phyloP scores from a whole-genome alignment of 1,139 yeast species.

The Blastobotrys buckinghamii region DNA sequence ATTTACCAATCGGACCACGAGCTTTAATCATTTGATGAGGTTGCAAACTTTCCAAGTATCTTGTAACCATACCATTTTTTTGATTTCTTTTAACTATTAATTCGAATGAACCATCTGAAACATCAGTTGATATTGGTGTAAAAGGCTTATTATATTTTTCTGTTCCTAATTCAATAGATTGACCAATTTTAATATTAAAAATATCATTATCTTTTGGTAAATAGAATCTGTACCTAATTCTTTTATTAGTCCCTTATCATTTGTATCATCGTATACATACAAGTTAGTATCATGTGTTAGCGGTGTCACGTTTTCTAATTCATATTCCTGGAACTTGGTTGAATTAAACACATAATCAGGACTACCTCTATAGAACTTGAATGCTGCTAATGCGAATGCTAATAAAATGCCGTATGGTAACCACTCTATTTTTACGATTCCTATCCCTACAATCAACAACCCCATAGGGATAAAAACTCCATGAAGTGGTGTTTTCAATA shows the following conservation, averaged over 20 bases:
- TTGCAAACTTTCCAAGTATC: conserved; percentile 57
- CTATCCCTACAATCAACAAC: conserved; percentile 29
- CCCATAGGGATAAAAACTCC: conserved; percentile 33
- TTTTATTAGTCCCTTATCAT: too few species aligned
- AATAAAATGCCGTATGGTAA: conserved; percentile 23
- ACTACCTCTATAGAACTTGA: conserved; percentile 30
- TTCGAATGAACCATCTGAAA: conserved; percentile 38
- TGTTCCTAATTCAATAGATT: conserved; percentile 53
- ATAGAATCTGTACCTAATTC: conserved; percentile 4
- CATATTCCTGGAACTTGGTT: conserved; percentile 66
- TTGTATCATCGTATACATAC: conserved; percentile 27
- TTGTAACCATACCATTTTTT: conserved; percentile 72
- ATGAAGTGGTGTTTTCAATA: conserved; percentile 26
- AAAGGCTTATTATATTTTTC: conserved; percentile 81
- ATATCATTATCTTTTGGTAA: conserved; percentile 6
- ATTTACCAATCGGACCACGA: conserved; percentile 89
- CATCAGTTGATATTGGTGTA: conserved; percentile 78
- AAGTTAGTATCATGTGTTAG: conserved; percentile 75
- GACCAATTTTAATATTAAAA: conserved; percentile 82
- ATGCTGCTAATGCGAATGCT: conserved; percentile 23
- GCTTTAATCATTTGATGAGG: conserved; percentile 63
- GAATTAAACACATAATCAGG: conserved; percentile 43
- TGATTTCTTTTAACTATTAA: conserved; percentile 53
- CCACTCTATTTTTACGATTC: conserved; percentile 26
- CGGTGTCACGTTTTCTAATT: conserved; percentile 67